A percentile compares a stretch with the other conserved stretches of the same genome.
These are phyloP conservation scores for Deakozyma indianensis DNA, from an alignment of 805 yeast species.

Conservation along the genomic window DNA sequence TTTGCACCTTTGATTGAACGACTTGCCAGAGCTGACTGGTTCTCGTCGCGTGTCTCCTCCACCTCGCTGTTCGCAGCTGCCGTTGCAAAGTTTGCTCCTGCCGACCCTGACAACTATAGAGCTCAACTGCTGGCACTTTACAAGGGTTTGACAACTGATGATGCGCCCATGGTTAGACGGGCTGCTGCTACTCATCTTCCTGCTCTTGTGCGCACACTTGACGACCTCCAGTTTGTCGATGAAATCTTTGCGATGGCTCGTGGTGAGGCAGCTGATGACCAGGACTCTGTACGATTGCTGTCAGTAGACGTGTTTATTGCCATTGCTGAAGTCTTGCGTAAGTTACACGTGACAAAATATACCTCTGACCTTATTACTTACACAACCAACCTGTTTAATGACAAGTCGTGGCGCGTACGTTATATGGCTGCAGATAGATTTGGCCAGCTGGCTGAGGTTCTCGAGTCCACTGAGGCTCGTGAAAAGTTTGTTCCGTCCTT, in stretches of 20 bases:
- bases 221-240: slow-evolving; percentile 28
- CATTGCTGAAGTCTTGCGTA: slow-evolving; percentile 32
- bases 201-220: slow-evolving; percentile 44
- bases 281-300: slow-evolving; percentile 87
- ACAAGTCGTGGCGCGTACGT: slow-evolving; percentile 96
- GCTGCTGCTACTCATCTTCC: slow-evolving; percentile 86
- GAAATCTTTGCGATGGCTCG: slow-evolving; percentile 53
- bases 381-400: slow-evolving; percentile 60
- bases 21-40: slow-evolving; percentile 85
- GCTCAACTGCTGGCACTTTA: slow-evolving; percentile 52
- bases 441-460: slow-evolving; percentile 52
- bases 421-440: slow-evolving; percentile 96
- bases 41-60: slow-evolving; percentile 78
- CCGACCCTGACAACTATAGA: slow-evolving; percentile 24
- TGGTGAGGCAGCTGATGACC: slow-evolving; percentile 59
- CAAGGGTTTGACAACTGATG: slow-evolving; percentile 66
- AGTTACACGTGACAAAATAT: slow-evolving; percentile 10
- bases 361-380: slow-evolving; percentile 21
- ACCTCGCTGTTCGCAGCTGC: slow-evolving; percentile 75
- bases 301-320: slow-evolving; percentile 80
- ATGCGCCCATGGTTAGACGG: slow-evolving; percentile 95
- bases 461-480: slow-evolving; percentile 42
- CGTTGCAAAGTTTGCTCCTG: slow-evolving; percentile 27
- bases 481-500: slow-evolving; percentile 53
- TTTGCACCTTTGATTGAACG: slow-evolving; percentile 67